Evolutionary conservation across 225 moss, liverwort and hornwort genomes (phyloP).

Genomic region (Takakia lepidozioides): DNA sequence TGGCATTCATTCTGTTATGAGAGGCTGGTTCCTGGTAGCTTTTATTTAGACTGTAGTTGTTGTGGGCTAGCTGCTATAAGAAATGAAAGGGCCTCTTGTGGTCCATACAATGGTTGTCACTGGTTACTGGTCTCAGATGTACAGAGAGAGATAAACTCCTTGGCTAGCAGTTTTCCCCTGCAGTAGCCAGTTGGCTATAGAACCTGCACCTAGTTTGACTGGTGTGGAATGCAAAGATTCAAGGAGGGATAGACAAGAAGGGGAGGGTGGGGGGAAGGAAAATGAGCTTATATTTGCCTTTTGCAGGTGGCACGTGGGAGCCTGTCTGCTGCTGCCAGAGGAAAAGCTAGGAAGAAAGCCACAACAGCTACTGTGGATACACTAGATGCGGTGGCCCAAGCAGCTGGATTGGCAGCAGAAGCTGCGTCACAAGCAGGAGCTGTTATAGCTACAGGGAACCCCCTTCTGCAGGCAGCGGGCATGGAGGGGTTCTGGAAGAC

Average conservation of each 20-base stretch:
- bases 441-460: constrained; percentile 64
- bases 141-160: neutral
- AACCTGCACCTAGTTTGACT: neutral
- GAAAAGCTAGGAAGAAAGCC: constrained; percentile 44
- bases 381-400: constrained; percentile 76
- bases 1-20: too few species aligned
- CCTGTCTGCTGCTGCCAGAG: constrained; percentile 26
- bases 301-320: constrained; percentile 30
- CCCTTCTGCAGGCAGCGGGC: constrained; percentile 26
- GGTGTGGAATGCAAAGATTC: constrained; percentile 1
- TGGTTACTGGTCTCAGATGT: neutral
- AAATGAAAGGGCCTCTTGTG: constrained; percentile 2
- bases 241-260: constrained; percentile 2
- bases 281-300: constrained; percentile 18
- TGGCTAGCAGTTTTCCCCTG: neutral
- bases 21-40: too few species aligned
- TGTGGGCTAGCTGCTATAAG: too few species aligned
- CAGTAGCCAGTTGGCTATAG: neutral
- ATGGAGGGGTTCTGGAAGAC: constrained; percentile 34
- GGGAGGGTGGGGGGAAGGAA: constrained; percentile 5
- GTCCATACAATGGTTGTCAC: constrained; percentile 1
- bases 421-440: constrained; percentile 82
- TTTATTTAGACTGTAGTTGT: too few species aligned
- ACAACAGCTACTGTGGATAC: constrained; percentile 20
- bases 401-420: constrained; percentile 87